These are phyloP conservation scores for Aspergillus ochraceus DNA, from an alignment of 2,329 filamentous ascomycete genomes.

Conservation along the genomic window DNA sequence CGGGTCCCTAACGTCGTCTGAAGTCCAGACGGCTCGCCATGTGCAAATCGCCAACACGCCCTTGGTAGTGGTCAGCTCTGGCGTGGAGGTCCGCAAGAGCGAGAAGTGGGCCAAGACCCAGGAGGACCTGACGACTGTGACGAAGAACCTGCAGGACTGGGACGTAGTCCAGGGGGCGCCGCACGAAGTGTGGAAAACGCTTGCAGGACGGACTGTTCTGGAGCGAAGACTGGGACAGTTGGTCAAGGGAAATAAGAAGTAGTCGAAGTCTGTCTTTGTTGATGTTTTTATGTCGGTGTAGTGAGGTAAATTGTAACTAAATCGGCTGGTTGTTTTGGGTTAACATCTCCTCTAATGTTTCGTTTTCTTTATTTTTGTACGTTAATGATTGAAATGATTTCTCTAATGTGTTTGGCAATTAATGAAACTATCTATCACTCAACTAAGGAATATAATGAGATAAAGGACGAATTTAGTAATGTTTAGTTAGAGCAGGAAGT, in stretches of 20 bases:
- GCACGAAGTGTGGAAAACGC: constrained; percentile 80
- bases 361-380: not conserved
- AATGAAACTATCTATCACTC: not conserved
- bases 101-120: constrained; percentile 80
- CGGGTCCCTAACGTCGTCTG: constrained; percentile 77
- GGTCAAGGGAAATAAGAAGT: constrained; percentile 42
- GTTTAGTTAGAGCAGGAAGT: not conserved
- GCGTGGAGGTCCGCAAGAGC: constrained; percentile 65
- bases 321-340: not conserved
- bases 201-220: constrained; percentile 70
- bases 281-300: not conserved
- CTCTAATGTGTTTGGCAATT: not conserved
- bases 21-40: constrained; percentile 73
- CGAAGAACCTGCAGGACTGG: constrained; percentile 76
- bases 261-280: not conserved
- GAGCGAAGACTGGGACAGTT: constrained; percentile 76
- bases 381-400: not conserved
- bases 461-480: not conserved
- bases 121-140: constrained; percentile 77
- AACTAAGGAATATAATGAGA: not conserved
- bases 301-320: not conserved
- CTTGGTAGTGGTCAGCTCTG: constrained; percentile 80
- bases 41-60: constrained; percentile 78
- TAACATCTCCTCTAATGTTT: not conserved
- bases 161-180: constrained; percentile 83